Conservation (phyloP, 768 basidiomycete species). For the Austroboletus festivus region DNA sequence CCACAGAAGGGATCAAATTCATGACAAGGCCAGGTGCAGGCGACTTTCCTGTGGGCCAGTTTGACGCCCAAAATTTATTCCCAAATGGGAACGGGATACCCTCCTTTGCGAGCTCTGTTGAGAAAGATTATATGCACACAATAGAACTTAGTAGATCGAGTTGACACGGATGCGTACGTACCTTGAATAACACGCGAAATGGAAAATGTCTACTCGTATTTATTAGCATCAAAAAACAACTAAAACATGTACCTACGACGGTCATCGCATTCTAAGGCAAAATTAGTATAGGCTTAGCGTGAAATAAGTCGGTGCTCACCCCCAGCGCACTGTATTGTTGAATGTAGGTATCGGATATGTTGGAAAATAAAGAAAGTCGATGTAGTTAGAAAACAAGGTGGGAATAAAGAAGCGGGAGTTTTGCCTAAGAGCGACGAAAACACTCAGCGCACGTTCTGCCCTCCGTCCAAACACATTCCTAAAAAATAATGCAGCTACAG, state of each 20-base stretch:
- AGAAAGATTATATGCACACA: too few species aligned
- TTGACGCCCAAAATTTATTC: conserved; percentile 58
- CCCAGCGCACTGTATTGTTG: conserved; percentile 35
- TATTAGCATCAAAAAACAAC: not conserved
- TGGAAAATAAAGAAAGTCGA: too few species aligned
- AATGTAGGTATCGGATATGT: not conserved
- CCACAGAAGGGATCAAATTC: conserved; percentile 50
- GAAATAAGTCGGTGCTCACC: conserved; percentile 14
- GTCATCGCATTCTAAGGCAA: conserved; percentile 31
- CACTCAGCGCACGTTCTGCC: conserved; percentile 54
- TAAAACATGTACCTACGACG: conserved; percentile 17
- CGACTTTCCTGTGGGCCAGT: conserved; percentile 57
- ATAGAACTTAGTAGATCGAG: too few species aligned
- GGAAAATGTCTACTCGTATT: conserved; percentile 42
- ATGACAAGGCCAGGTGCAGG: conserved; percentile 56
- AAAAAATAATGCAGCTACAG: conserved; percentile 62
- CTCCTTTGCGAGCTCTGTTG: conserved; percentile 55
- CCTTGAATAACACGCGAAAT: conserved; percentile 54
- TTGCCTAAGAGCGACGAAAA: conserved; percentile 56
- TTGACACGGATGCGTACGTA: conserved; percentile 1
- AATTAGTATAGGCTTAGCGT: not conserved
- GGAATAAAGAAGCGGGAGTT: not conserved
- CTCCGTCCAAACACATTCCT: conserved; percentile 51
- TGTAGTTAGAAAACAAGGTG: not conserved
- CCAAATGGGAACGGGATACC: conserved; percentile 60